These are phyloP conservation scores for Lactifluus pinguis DNA, from an alignment of 768 basidiomycete species.

Conservation along the genomic window DNA sequence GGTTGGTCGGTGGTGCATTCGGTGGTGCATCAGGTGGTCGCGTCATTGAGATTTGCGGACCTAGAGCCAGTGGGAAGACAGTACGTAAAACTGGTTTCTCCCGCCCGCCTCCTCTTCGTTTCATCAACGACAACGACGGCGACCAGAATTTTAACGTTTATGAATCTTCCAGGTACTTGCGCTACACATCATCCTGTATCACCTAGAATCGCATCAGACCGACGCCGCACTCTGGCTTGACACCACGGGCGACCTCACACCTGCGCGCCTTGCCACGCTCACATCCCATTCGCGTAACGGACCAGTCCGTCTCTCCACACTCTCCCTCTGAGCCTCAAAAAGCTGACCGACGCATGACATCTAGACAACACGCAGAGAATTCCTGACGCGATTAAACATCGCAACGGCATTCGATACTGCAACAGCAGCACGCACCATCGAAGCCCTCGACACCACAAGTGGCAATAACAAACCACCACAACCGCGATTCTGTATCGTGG, in stretches of 20 bases:
- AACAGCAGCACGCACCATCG: not conserved
- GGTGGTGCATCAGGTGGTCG: slow-evolving; percentile 30
- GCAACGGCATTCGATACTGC: slow-evolving; percentile 2
- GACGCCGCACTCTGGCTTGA: slow-evolving; percentile 60
- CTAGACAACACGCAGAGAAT: not conserved
- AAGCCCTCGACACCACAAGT: not conserved
- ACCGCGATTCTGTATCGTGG: slow-evolving; percentile 33
- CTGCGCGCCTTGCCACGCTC: slow-evolving; percentile 35
- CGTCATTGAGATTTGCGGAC: slow-evolving; percentile 64
- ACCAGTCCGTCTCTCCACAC: slow-evolving; percentile 18
- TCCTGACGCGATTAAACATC: slow-evolving; percentile 8
- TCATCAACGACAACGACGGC: not conserved
- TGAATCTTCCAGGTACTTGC: slow-evolving; percentile 45
- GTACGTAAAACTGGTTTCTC: slow-evolving; percentile 32
- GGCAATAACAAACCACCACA: not conserved
- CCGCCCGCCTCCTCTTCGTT: not conserved
- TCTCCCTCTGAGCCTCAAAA: too few species aligned
- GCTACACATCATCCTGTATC: slow-evolving; percentile 46
- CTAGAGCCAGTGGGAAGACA: slow-evolving; percentile 57
- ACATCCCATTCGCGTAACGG: slow-evolving; percentile 19
- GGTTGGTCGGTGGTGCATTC: slow-evolving; percentile 38
- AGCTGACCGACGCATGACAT: not conserved
- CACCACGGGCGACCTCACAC: slow-evolving; percentile 57
- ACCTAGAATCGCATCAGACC: slow-evolving; percentile 34
- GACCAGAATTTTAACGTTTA: not conserved